phyloP scores from a whole-genome alignment of 805 yeast species.

The Kregervanrija delftensis region DNA sequence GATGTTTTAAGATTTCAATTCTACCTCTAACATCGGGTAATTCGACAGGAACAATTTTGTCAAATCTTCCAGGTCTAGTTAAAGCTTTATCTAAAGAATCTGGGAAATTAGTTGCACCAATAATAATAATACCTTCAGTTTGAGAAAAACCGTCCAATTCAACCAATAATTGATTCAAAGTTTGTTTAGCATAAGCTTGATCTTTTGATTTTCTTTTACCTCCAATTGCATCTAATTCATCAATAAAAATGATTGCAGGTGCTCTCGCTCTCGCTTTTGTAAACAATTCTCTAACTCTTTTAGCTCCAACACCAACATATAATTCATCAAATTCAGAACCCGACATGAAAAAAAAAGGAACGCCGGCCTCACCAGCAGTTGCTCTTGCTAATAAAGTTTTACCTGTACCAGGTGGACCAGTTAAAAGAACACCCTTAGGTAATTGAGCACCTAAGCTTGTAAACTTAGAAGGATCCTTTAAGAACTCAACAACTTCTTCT shows the following conservation, averaged over 20 bases:
- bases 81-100: slow-evolving; percentile 94
- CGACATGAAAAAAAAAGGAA: slow-evolving; percentile 96
- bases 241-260: slow-evolving; percentile 95
- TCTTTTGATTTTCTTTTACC: slow-evolving; percentile 96
- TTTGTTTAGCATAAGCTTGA: slow-evolving; percentile 97
- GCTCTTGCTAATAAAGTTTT: slow-evolving; percentile 94
- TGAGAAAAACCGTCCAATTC: slow-evolving; percentile 95
- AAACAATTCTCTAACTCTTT: slow-evolving; percentile 90
- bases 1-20: slow-evolving; percentile 83
- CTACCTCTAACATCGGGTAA: slow-evolving; percentile 98
- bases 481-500: slow-evolving; percentile 96
- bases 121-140: slow-evolving; percentile 85
- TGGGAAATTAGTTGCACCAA: slow-evolving; percentile 98
- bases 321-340: slow-evolving; percentile 98
- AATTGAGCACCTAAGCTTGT: slow-evolving; percentile 96
- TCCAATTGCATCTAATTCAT: slow-evolving; percentile 98
- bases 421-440: slow-evolving; percentile 92
- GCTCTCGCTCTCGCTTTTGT: slow-evolving; percentile 89
- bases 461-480: slow-evolving; percentile 92
- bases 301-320: slow-evolving; percentile 98
- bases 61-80: slow-evolving; percentile 97
- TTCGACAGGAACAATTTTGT: slow-evolving; percentile 90
- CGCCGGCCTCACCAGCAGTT: slow-evolving; percentile 99
- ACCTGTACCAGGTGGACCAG: slow-evolving; percentile 99
- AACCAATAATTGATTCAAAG: slow-evolving; percentile 89